Base-by-base conservation (phyloP, 306 rosid species). In the Bauhinia variegata region DNA sequence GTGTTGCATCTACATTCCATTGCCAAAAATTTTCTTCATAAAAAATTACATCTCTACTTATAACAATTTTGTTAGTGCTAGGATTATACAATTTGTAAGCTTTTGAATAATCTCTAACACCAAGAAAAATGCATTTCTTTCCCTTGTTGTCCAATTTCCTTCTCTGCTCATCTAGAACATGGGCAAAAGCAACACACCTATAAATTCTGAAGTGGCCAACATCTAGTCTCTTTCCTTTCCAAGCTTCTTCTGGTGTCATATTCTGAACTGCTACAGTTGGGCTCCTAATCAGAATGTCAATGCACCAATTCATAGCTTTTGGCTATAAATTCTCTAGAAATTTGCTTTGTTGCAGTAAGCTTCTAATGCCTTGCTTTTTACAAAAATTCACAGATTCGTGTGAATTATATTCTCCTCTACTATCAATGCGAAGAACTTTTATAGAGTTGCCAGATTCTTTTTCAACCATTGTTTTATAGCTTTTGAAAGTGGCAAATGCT, bases 261-360 rank as follows among this genome's bases (percentile, higher is more conserved):
- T 65, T 33, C 13, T 23, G 59, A n/a, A 70, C 17, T 6, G 38
- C 58, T 23, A 57, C 31, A 11, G 67, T 70, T 14, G 65, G 65
- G 32, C 63, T 54, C 11, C 8, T 54, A 1, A 54, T 68, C 15
- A 68, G 43, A 28, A 58, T 34, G 39, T 70, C 36, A 13, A 46
- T 47, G 12, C 49, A 57, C 39, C 50, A 70, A 4, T 44, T 58
- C 6, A 58, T 8, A 46, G 39, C 75, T 56, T 70, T 16, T 0
- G 44, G 55, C 65, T 55, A 68, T 13, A 68, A 44, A 14, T 16
- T 68, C 64, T 68, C 56, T 3, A 67, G 67, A 43, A 44, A 3
- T 7, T 58, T 58, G 49, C 49, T 70, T 8, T n/a, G 3, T 9
- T 34, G 38, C 38, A 34, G 38, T 7, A 34, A 34, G 7, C 38